A percentile compares a stretch with the other conserved stretches of the same genome.
These are phyloP conservation scores for Vaccinium darrowii DNA, from an alignment of 148 eudicot genomes.

Conservation along the genomic window DNA sequence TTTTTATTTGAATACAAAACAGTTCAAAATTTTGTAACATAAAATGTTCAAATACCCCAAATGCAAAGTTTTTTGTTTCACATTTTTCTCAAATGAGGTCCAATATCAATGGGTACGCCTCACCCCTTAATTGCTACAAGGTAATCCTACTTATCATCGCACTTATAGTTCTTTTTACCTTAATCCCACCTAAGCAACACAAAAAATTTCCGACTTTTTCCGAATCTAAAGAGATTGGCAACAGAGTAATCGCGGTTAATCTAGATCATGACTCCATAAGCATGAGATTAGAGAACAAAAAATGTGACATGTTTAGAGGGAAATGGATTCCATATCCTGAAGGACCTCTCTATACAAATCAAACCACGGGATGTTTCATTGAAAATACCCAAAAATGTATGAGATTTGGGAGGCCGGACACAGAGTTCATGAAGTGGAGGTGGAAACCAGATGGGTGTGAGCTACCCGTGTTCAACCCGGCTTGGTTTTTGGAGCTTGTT, in stretches of 20 bases:
- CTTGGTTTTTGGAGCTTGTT: conserved; percentile 30
- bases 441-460: conserved; percentile 55
- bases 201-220: background rate
- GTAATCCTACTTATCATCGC: background rate
- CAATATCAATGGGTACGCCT: conserved; percentile 7
- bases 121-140: conserved; percentile 7
- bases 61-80: background rate
- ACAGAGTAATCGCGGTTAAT: background rate
- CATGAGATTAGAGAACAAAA: conserved; percentile 5
- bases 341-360: conserved; percentile 39
- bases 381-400: conserved; percentile 44
- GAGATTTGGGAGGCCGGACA: conserved; percentile 48
- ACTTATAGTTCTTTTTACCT: conserved; percentile 7
- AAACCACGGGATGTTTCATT: conserved; percentile 23
- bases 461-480: conserved; percentile 33
- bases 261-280: background rate
- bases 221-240: background rate
- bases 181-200: background rate
- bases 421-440: conserved; percentile 48
- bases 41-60: conserved; percentile 4
- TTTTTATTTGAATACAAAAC: background rate
- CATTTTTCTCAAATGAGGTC: conserved; percentile 15
- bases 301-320: conserved; percentile 47
- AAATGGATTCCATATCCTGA: conserved; percentile 36
- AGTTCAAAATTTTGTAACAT: background rate